A percentile compares a stretch with the other conserved stretches of the same genome.
Evolutionary conservation across 768 basidiomycete genomes (phyloP).

Genomic region (Leccinum barrowsii): DNA sequence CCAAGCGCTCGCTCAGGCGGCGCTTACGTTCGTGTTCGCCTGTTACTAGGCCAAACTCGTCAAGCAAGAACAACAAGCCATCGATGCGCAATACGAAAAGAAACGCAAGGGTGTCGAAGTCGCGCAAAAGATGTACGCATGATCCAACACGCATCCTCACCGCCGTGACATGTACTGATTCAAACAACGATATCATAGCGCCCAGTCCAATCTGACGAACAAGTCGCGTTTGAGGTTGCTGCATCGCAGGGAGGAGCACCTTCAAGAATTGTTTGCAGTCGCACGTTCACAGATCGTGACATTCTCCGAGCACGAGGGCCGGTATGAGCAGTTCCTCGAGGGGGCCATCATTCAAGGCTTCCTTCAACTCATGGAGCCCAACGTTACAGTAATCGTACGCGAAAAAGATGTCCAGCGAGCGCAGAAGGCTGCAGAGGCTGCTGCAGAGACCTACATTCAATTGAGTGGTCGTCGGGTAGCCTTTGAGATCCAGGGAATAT

Average conservation of each 20-base stretch:
- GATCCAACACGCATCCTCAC: neutral
- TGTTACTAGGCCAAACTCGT: constrained; percentile 83
- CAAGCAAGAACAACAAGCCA: constrained; percentile 91
- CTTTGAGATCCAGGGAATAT: constrained; percentile 51
- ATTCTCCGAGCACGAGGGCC: constrained; percentile 59
- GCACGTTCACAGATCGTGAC: constrained; percentile 61
- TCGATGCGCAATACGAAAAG: constrained; percentile 94
- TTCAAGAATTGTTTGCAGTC: constrained; percentile 82
- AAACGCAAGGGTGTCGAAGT: constrained; percentile 92
- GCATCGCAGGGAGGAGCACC: constrained; percentile 86
- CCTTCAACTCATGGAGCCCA: no score
- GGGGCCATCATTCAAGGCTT: no score
- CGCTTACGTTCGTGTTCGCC: neutral
- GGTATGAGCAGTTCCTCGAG: constrained; percentile 41
- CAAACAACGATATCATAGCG: constrained; percentile 41
- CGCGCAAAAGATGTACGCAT: constrained; percentile 89
- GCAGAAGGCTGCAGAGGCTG: constrained; percentile 60
- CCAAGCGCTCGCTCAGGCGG: no score
- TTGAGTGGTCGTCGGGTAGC: constrained; percentile 68
- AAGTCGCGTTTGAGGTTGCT: constrained; percentile 89
- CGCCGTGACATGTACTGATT: neutral
- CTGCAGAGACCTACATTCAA: constrained; percentile 65
- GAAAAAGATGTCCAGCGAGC: no score
- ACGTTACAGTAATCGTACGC: no score
- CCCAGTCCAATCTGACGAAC: constrained; percentile 95